These are phyloP conservation scores for Cryptosporidium muris DNA, from an alignment of 169 alveolate genomes.

Conservation along the genomic window DNA sequence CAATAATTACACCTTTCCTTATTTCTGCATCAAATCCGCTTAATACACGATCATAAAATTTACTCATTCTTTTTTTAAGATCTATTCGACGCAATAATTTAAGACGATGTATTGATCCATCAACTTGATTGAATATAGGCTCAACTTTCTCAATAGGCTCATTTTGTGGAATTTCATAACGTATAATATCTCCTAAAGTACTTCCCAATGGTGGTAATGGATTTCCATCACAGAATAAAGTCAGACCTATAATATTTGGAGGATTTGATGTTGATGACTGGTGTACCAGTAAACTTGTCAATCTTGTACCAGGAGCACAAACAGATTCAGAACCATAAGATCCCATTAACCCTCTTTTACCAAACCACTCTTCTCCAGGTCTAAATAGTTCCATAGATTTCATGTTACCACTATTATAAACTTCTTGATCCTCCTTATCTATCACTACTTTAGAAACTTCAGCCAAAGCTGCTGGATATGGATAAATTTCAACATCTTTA, in stretches of 20 bases:
- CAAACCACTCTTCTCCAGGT: slow-evolving; percentile 71
- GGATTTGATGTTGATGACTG: slow-evolving; percentile 15
- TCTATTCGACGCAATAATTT: slow-evolving; percentile 42
- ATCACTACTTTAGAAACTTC: neutral
- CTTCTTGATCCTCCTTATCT: slow-evolving; percentile 31
- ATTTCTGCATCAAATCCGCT: slow-evolving; percentile 67
- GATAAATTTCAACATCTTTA: slow-evolving; percentile 11
- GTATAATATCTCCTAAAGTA: slow-evolving; percentile 55
- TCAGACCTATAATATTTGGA: slow-evolving; percentile 47
- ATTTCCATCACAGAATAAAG: slow-evolving; percentile 58
- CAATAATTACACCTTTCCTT: slow-evolving; percentile 24
- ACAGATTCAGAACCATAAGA: slow-evolving; percentile 48
- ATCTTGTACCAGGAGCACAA: slow-evolving; percentile 60
- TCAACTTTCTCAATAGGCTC: slow-evolving; percentile 68
- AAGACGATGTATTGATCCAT: slow-evolving; percentile 41
- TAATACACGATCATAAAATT: slow-evolving; percentile 39
- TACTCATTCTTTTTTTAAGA: slow-evolving; percentile 55
- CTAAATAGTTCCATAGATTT: slow-evolving; percentile 6
- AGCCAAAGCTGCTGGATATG: neutral
- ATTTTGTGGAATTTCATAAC: slow-evolving; percentile 60
- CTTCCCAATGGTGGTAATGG: slow-evolving; percentile 64
- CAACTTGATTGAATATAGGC: slow-evolving; percentile 38
- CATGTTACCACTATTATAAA: slow-evolving; percentile 4
- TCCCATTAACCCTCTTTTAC: slow-evolving; percentile 25
- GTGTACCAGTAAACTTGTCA: slow-evolving; percentile 50